Base-by-base conservation (phyloP, 257 asterid species). In the Vinca minor region DNA sequence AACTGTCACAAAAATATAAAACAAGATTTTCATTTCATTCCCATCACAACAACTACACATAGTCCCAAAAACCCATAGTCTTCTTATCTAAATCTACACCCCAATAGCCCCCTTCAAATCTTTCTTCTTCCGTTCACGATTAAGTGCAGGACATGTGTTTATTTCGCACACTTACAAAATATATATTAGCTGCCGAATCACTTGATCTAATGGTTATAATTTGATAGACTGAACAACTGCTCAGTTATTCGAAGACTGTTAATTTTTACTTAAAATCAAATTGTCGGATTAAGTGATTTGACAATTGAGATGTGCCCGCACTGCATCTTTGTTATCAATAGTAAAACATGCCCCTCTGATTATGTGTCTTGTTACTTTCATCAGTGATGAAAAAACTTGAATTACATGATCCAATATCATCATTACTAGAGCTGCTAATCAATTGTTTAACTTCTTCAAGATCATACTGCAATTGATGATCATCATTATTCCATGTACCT, bases 371-470 rank as follows among this genome's bases (percentile, higher is more conserved):
- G 77, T 68, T n/a, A n/a, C n/a, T 81, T 59, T 84, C 93, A 75
- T 75, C 93, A 80, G 69, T 73, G 66, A 75, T 64, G 65, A 76
- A 62, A 48, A 75, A 74, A 60, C 58, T 50, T 15, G 53, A 55
- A 25, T 60, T 68, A 65, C 61, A n/a, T n/a, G n/a, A 31, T 41
- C 63, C 57, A 34, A 2, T 34, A 34, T 34, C 7, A 34, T 7
- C 38, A n/a, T n/a, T 34, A 7, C 38, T 34, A 21, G 46, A 54
- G 20, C 70, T 66, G 41, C 78, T 76, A 46, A 74, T 70, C 75
- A 83, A 56, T 38, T 78, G 76, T 80, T 83, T 84, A 52, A 88
- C 86, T 68, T 88, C 87, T 47, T 84, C 89, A 67, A 82, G 67
- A 73, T 82, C 86, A 76, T 72, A 70, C 65, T 85, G 69, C 10